A percentile compares a stretch with the other conserved stretches of the same genome.
These are phyloP conservation scores for Dryas octopetala DNA, from an alignment of 306 rosid genomes.

Conservation along the genomic window DNA sequence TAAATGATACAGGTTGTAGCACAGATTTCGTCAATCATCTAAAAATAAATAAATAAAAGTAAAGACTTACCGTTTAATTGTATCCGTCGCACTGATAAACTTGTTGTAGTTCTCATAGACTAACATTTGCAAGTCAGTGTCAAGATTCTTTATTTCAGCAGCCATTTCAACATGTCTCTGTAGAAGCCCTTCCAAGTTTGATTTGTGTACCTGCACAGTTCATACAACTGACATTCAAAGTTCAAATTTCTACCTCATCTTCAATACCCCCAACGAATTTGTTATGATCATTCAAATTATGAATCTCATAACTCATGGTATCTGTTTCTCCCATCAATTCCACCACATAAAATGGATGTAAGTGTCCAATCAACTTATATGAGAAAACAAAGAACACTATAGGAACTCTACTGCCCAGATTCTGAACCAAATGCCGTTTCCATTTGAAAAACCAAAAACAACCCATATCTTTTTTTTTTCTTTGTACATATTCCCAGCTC, in stretches of 20 bases:
- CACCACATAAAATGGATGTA: background rate
- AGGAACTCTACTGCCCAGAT: background rate
- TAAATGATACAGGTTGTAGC: background rate
- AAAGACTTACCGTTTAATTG: slow-evolving; percentile 63
- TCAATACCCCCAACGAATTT: background rate
- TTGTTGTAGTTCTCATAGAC: slow-evolving; percentile 92
- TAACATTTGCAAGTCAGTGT: slow-evolving; percentile 91
- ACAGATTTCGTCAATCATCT: background rate
- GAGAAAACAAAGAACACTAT: background rate
- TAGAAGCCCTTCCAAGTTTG: slow-evolving; percentile 81
- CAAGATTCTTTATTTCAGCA: slow-evolving; percentile 98
- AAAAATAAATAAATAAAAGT: background rate
- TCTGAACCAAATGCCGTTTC: background rate
- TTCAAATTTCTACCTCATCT: slow-evolving; percentile 1
- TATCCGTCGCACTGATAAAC: slow-evolving; percentile 87
- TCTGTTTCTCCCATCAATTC: background rate
- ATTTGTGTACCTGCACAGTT: slow-evolving; percentile 50
- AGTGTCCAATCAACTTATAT: background rate
- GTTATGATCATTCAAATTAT: background rate
- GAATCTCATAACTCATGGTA: background rate
- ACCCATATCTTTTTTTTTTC: background rate
- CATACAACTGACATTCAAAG: slow-evolving; percentile 9
- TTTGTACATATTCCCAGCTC: background rate
- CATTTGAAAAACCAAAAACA: background rate
- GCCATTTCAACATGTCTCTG: slow-evolving; percentile 84